Evolutionary conservation across 2,329 filamentous ascomycete species (phyloP), one percentile per base, ranked within the genome.

Genomic region (Curvularia spicifera): DNA sequence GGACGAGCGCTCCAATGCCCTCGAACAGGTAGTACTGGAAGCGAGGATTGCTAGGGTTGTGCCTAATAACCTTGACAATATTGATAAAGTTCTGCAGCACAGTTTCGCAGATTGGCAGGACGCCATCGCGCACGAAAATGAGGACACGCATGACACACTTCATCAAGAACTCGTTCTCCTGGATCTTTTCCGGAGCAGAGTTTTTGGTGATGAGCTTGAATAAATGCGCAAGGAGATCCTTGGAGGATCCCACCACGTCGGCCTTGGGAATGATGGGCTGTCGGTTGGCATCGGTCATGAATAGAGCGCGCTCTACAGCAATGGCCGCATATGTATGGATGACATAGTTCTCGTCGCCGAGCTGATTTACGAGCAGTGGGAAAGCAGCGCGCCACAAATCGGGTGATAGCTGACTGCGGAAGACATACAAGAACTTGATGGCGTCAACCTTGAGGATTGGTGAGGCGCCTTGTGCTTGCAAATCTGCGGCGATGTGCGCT

Each of bases 1-100:
- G 87, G 55, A 98, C 91, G 47, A 99, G 83, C 15, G 95, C 94
- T 33, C 95, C 95, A 45, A 99, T 81, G 3, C 92, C 91, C 80
- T 99, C 95, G 63, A 99, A 99, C 75, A 97, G 92, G 78, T 94
- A 99, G 81, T 99, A 99, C 80, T 97, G 97, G 80, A 99, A 99
- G 12, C 92, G 87, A 2, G 95, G 95, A 78, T 99, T 99, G 80
- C 93, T 97, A 0, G 95, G 95, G 77, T 99, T 99, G 68, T 90
- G 86, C 73, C 93, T 90, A 78, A 98, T 98, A 66, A 96, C 89
- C 70, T 90, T 90, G 48, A 93, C 97, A 69, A 99, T 97, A 60
- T 85, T 89, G 71, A 96, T 87, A 58, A 99, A 85, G 75, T 96
- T 93, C 51, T 87, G 85, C 52, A 98, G 81, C n/a, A 96, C 87